These are phyloP conservation scores for Hypoxylon sp. DNA, from an alignment of 2,329 filamentous ascomycete species.

Conservation along the genomic window DNA sequence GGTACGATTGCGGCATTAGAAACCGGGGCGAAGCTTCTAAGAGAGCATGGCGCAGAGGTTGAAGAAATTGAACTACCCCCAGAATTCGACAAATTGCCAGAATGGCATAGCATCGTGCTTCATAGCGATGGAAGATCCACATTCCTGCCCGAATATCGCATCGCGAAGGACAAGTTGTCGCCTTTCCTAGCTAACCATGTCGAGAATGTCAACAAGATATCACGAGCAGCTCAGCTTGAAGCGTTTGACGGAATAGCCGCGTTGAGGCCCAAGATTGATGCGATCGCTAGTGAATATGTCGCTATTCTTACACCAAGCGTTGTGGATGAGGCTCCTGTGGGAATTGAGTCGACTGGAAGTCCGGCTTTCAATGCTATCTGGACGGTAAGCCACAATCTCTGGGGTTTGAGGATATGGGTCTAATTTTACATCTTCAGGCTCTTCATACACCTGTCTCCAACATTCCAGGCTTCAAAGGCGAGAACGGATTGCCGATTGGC, in stretches of 20 bases:
- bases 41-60: conserved; percentile 66
- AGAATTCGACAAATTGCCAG: conserved; percentile 63
- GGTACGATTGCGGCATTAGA: conserved; percentile 62
- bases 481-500: conserved; percentile 72
- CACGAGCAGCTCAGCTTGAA: conserved; percentile 64
- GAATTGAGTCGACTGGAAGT: conserved; percentile 68
- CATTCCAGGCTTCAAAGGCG: conserved; percentile 72
- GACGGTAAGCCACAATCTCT: conserved; percentile 61
- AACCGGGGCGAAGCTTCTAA: conserved; percentile 59
- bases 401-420: conserved; percentile 18
- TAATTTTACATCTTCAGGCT: conserved; percentile 49
- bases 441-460: conserved; percentile 76
- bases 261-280: conserved; percentile 69
- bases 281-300: conserved; percentile 65
- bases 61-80: conserved; percentile 69
- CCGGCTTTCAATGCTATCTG: conserved; percentile 66
- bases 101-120: conserved; percentile 69
- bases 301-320: conserved; percentile 72
- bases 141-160: conserved; percentile 69
- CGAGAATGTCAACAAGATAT: conserved; percentile 62
- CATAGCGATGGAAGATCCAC: conserved; percentile 66
- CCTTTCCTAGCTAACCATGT: conserved; percentile 64
- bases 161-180: conserved; percentile 64
- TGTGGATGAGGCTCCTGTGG: conserved; percentile 71
- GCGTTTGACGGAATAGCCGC: conserved; percentile 70